These are phyloP conservation scores for Populus deltoides DNA, from an alignment of 345 rosid species.

Conservation along the genomic window DNA sequence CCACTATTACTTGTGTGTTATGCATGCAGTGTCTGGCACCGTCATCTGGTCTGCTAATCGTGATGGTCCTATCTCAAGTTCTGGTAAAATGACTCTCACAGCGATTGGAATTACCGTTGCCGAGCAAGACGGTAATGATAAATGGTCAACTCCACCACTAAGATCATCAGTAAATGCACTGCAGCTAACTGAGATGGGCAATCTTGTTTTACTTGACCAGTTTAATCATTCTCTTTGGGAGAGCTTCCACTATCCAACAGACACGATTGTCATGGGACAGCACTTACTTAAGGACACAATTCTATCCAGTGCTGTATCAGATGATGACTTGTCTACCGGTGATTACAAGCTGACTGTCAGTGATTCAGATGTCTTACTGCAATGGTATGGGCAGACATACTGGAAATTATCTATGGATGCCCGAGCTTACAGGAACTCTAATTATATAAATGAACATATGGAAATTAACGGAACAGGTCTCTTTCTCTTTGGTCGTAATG, in stretches of 20 bases:
- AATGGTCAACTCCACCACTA: constrained; percentile 69
- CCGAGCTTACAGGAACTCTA: constrained; percentile 41
- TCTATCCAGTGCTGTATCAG: constrained; percentile 50
- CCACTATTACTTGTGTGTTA: constrained; percentile 61
- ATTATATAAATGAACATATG: constrained; percentile 48
- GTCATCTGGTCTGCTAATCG: constrained; percentile 87
- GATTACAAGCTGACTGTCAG: constrained; percentile 51
- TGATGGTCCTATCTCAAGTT: constrained; percentile 54
- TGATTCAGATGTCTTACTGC: constrained; percentile 47
- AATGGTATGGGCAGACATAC: constrained; percentile 62
- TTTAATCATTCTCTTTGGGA: constrained; percentile 71
- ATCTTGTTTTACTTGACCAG: constrained; percentile 63
- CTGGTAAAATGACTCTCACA: constrained; percentile 60
- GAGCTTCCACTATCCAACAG: constrained; percentile 69
- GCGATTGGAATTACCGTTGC: constrained; percentile 49
- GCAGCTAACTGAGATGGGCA: constrained; percentile 62
- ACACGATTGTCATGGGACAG: constrained; percentile 74
- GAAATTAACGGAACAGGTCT: constrained; percentile 56
- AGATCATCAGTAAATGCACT: constrained; percentile 47
- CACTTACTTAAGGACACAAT: constrained; percentile 33
- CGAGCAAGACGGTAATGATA: constrained; percentile 40
- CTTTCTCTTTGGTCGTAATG: constrained; percentile 57
- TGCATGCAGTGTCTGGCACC: constrained; percentile 52
- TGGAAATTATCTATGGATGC: constrained; percentile 75
- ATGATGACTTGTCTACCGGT: constrained; percentile 47